Conservation (phyloP, 495 filamentous ascomycete genomes). For the Parathielavia appendiculata region DNA sequence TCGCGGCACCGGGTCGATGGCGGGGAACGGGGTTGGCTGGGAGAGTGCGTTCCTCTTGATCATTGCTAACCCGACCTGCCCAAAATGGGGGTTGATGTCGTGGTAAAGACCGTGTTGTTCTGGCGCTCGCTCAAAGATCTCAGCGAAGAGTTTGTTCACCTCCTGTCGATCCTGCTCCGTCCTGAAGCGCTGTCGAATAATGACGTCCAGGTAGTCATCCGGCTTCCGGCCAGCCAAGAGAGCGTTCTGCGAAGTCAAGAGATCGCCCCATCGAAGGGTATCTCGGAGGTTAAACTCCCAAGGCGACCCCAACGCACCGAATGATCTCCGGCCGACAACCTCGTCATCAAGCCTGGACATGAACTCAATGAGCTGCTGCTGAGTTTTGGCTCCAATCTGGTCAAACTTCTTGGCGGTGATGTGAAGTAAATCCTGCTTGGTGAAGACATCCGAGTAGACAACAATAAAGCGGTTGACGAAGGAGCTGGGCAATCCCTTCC, state of each 20-base stretch:
- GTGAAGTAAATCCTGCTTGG: slow-evolving; percentile 66
- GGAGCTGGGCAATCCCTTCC: slow-evolving; percentile 90
- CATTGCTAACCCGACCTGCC: slow-evolving; percentile 73
- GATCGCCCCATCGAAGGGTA: slow-evolving; percentile 78
- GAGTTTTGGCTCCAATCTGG: slow-evolving; percentile 47
- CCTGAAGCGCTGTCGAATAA: slow-evolving; percentile 86
- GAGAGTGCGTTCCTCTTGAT: slow-evolving; percentile 54
- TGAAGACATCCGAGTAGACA: slow-evolving; percentile 89
- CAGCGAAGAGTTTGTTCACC: slow-evolving; percentile 57
- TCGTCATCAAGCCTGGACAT: slow-evolving; percentile 70
- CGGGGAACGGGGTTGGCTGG: slow-evolving; percentile 51
- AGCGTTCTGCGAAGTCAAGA: slow-evolving; percentile 55
- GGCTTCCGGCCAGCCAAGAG: slow-evolving; percentile 50
- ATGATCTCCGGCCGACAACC: slow-evolving; percentile 56
- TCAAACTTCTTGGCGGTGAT: slow-evolving; percentile 79
- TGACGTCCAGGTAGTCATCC: slow-evolving; percentile 69
- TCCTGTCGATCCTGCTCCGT: slow-evolving; percentile 58
- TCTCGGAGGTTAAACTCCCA: slow-evolving; percentile 99
- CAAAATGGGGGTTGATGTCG: slow-evolving; percentile 43
- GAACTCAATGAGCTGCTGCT: slow-evolving; percentile 66
- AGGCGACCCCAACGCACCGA: slow-evolving; percentile 78
- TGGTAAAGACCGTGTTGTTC: slow-evolving; percentile 62
- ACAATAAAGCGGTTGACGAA: slow-evolving; percentile 98
- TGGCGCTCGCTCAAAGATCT: slow-evolving; percentile 34
- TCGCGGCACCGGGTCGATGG: slow-evolving; percentile 52